phyloP scores from a whole-genome alignment of 1,284 basidiomycete genomes.

The Tilletia setariae region DNA sequence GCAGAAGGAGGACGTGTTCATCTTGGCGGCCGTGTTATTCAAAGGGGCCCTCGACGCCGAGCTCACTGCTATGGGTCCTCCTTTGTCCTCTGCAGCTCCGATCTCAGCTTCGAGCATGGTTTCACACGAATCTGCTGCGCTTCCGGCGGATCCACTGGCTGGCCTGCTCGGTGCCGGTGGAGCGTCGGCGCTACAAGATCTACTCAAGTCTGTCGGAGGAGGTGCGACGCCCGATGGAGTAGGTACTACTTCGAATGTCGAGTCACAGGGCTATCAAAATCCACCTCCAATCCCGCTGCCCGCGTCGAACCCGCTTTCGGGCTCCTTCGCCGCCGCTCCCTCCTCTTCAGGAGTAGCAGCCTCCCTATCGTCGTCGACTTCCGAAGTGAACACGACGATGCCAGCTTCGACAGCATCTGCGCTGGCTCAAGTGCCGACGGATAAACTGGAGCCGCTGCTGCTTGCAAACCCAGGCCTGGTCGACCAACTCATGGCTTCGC shows the following conservation, averaged over 20 bases:
- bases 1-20: constrained; percentile 35
- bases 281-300: not conserved
- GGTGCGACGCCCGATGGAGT: not conserved
- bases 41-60: constrained; percentile 27
- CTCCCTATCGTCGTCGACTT: not conserved
- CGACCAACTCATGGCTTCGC: constrained; percentile 17
- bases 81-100: constrained; percentile 3
- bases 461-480: constrained; percentile 19
- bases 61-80: not conserved
- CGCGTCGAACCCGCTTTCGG: not conserved
- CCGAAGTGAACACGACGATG: not conserved
- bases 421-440: not conserved
- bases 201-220: constrained; percentile 26
- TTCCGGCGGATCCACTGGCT: not conserved
- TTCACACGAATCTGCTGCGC: not conserved
- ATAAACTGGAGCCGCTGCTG: constrained; percentile 15
- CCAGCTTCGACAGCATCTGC: not conserved
- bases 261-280: too few species aligned
- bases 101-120: not conserved
- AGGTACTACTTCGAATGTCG: not conserved
- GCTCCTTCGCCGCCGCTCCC: not conserved
- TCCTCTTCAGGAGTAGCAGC: not conserved
- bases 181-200: constrained; percentile 24
- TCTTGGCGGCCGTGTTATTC: constrained; percentile 42
- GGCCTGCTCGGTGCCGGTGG: constrained; percentile 9